These are phyloP conservation scores for Inonotus obliquus DNA, from an alignment of 1,284 basidiomycete species.

Conservation along the genomic window DNA sequence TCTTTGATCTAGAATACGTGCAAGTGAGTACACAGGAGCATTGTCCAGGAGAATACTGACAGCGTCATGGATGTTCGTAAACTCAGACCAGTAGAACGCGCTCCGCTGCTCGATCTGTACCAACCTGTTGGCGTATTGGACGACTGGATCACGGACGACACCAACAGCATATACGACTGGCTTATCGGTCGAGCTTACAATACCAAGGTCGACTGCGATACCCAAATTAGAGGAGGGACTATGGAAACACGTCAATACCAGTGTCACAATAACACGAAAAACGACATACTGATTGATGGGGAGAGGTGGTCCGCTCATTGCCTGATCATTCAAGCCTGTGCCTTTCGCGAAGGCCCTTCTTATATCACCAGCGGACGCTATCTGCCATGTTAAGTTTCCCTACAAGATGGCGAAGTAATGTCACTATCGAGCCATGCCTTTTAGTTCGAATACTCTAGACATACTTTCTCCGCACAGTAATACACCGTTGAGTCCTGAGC, in stretches of 20 bases:
- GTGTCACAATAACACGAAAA: not conserved
- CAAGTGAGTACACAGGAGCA: slow-evolving; percentile 27
- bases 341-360: slow-evolving; percentile 29
- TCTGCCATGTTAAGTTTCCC: slow-evolving; percentile 22
- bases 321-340: slow-evolving; percentile 30
- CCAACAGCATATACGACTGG: slow-evolving; percentile 18
- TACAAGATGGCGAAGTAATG: slow-evolving; percentile 19
- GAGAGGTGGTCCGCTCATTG: not conserved
- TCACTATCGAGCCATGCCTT: not conserved
- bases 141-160: slow-evolving; percentile 14
- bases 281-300: not conserved
- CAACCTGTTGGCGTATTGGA: slow-evolving; percentile 7
- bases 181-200: slow-evolving; percentile 3
- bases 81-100: slow-evolving; percentile 30
- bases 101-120: slow-evolving; percentile 24
- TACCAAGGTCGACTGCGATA: slow-evolving; percentile 17
- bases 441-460: not conserved
- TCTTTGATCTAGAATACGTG: slow-evolving; percentile 13
- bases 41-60: slow-evolving; percentile 26
- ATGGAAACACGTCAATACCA: not conserved
- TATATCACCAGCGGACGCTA: slow-evolving; percentile 21
- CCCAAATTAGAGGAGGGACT: slow-evolving; percentile 6
- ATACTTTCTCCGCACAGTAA: slow-evolving; percentile 29
- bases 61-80: slow-evolving; percentile 19
- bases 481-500: slow-evolving; percentile 34